Conservation (phyloP, 1,284 basidiomycete genomes). For the Pascua sp. region DNA sequence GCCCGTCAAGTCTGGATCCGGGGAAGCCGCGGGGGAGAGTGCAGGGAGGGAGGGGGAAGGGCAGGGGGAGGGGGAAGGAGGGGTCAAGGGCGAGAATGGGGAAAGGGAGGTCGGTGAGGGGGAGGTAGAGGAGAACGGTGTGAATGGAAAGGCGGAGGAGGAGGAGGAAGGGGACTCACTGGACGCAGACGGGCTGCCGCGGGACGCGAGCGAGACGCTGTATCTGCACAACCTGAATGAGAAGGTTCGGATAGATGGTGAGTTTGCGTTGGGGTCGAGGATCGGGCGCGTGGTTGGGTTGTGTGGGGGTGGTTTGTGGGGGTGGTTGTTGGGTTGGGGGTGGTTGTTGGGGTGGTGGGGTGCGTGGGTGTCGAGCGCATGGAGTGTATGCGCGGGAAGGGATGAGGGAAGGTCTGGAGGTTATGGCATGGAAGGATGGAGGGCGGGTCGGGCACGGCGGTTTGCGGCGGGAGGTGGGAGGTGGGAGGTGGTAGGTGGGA, state of each 20-base stretch:
- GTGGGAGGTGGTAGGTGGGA: too few species aligned
- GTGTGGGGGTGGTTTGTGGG: neutral
- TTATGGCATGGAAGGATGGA: too few species aligned
- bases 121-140: too few species aligned
- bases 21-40: too few species aligned
- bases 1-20: too few species aligned
- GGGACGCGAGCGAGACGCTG: constrained; percentile 70
- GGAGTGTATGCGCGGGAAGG: neutral
- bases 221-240: constrained; percentile 98
- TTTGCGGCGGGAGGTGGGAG: too few species aligned
- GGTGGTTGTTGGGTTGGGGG: neutral
- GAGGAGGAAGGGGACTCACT: constrained; percentile 20
- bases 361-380: neutral
- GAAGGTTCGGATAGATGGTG: constrained; percentile 83
- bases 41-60: too few species aligned
- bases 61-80: too few species aligned
- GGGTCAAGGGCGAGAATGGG: neutral
- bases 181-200: constrained; percentile 38
- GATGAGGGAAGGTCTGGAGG: neutral
- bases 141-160: neutral
- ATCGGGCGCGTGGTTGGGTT: too few species aligned
- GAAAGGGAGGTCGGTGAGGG: too few species aligned
- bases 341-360: neutral
- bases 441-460: too few species aligned
- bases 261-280: too few species aligned